Base-by-base conservation (phyloP, 768 basidiomycete genomes). In the Postia placenta region DNA sequence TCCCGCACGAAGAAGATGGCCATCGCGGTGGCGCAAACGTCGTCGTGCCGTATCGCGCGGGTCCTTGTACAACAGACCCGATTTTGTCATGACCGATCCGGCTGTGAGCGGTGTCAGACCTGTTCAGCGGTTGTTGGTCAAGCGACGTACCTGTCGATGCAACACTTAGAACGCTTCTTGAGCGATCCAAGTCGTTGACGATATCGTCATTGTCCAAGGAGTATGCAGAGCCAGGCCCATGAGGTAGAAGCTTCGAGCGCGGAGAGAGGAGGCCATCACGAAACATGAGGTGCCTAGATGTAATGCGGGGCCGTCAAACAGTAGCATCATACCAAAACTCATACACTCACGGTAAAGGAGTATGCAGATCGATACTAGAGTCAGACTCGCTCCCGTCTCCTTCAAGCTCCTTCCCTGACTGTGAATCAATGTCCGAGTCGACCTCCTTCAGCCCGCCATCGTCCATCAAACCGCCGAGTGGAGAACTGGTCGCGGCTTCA, bases 251-350 rank as follows among this genome's bases (percentile, higher is more conserved):
- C 43, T 71, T 72, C 2, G 70, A 72, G 27, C 67, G 59, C 5
- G 70, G 70, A 4, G 69, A 70, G 23, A 72, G 64, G 48, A 72
- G 57, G 9, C 70, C 70, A 40, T 68, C 67, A 15, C 68, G 60
- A 33, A 72, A 63, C 68, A 72, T 70, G n/a, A 72, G 60, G 39
- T 67, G 69, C 19, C 70, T 70, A 44, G 30, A 19, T 17, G 17
- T n/a, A 15, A 24, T 4, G 22, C 47, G 46, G 3, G 40, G 44
- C 1, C 40, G 51, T 27, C 33, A 15, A 12, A 11, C n/a, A n/a
- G n/a, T n/a, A n/a, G n/a, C n/a, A n/a, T n/a, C n/a, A n/a, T n/a
- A n/a, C n/a, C n/a, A n/a, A n/a, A n/a, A n/a, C n/a, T n/a, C n/a
- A 23, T 49, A n/a, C 15, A 66, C 68, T 54, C 52, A 69, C 69